phyloP scores from a whole-genome alignment of 495 filamentous ascomycete genomes.

The Penicillium lividum region DNA sequence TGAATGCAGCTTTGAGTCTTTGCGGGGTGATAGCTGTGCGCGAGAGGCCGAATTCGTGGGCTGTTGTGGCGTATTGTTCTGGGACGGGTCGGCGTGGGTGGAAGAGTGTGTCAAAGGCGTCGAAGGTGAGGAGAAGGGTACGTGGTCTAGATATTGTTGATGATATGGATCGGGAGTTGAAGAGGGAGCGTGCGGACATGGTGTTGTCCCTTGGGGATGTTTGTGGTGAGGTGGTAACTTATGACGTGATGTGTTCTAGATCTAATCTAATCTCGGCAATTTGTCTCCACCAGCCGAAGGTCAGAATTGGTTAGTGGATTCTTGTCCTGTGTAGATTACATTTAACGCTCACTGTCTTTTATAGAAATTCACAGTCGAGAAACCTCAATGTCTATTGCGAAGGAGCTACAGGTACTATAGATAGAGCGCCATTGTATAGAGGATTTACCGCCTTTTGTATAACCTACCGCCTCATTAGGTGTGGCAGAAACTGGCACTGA shows the following conservation, averaged over 20 bases:
- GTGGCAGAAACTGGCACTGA: too few relatives aligned
- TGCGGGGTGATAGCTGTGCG: conserved; percentile 30
- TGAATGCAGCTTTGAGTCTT: conserved; percentile 38
- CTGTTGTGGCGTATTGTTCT: conserved; percentile 62
- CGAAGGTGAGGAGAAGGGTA: conserved; percentile 66
- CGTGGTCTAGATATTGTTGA: conserved; percentile 6
- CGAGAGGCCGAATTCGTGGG: conserved; percentile 56
- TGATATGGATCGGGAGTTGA: not conserved
- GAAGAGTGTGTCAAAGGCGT: conserved; percentile 79
- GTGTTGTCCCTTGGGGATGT: not conserved
- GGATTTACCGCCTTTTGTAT: too few relatives aligned
- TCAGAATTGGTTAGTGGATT: not conserved
- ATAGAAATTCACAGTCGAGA: too few relatives aligned
- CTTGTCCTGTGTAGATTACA: too few relatives aligned
- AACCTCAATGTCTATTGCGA: too few relatives aligned
- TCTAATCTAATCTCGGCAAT: not conserved
- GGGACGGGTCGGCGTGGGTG: conserved; percentile 59
- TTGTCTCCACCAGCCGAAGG: not conserved
- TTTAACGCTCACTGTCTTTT: too few relatives aligned
- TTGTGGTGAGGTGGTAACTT: not conserved
- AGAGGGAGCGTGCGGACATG: conserved; percentile 9
- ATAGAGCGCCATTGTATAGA: too few relatives aligned
- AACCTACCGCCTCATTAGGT: too few relatives aligned
- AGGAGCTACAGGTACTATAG: too few relatives aligned
- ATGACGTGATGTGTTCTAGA: not conserved